Evolutionary conservation across 257 asterid species (phyloP).

Genomic region (Salvia splendens): DNA sequence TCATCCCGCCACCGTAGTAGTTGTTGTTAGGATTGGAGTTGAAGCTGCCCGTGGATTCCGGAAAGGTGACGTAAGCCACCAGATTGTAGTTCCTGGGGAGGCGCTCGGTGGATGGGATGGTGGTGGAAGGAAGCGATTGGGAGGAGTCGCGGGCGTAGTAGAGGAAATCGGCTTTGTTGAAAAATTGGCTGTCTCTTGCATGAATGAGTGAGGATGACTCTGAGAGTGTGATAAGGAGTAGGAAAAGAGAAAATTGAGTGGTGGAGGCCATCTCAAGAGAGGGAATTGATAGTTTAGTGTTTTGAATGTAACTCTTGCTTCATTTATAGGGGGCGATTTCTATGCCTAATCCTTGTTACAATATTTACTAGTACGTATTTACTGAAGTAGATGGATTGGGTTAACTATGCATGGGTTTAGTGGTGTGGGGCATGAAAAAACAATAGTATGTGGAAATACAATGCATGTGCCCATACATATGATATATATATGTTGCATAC

Average conservation of each 20-base stretch:
- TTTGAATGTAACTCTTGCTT: slow-evolving; percentile 20
- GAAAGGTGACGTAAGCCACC: slow-evolving; percentile 55
- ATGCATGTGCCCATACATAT: slow-evolving; percentile 43
- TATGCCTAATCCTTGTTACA: background rate
- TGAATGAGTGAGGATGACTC: slow-evolving; percentile 42
- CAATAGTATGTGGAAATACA: slow-evolving; percentile 18
- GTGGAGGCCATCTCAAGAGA: slow-evolving; percentile 46
- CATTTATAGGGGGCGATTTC: slow-evolving; percentile 42
- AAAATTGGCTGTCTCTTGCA: slow-evolving; percentile 66
- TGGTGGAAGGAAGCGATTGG: slow-evolving; percentile 48
- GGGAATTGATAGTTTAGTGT: background rate
- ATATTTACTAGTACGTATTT: too few species aligned
- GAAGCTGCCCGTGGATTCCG: slow-evolving; percentile 42
- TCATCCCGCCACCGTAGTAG: slow-evolving; percentile 52
- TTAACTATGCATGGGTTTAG: too few species aligned
- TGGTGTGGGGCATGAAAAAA: slow-evolving; percentile 35
- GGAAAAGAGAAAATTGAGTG: slow-evolving; percentile 38
- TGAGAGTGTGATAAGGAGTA: slow-evolving; percentile 46
- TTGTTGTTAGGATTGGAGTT: background rate
- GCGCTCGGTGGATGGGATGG: slow-evolving; percentile 33
- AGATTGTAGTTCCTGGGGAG: slow-evolving; percentile 79
- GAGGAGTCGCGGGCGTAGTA: slow-evolving; percentile 64
- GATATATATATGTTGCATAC: slow-evolving; percentile 29
- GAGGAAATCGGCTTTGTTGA: slow-evolving; percentile 59
- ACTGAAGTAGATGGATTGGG: background rate